Conservation (phyloP, 2,329 filamentous ascomycete species). For the Beauveria scarabaeidicola region DNA sequence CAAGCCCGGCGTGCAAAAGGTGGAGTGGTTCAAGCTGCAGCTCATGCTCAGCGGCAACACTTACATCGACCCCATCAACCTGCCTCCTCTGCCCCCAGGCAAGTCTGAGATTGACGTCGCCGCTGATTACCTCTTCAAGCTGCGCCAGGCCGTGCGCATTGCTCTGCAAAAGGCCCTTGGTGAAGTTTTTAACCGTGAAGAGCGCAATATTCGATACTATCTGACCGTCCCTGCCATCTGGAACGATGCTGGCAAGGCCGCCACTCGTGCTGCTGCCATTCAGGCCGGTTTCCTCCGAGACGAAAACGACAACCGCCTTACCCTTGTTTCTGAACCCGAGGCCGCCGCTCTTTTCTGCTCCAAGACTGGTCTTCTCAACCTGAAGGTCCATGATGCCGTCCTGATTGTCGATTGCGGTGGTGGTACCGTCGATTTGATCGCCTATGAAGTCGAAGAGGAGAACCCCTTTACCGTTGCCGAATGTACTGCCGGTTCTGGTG, state of each 20-base stretch:
- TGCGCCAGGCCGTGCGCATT: conserved; percentile 92
- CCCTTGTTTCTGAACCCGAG: conserved; percentile 91
- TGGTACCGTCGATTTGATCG: conserved; percentile 97
- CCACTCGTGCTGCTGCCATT: conserved; percentile 89
- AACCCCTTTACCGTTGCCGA: conserved; percentile 94
- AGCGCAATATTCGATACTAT: conserved; percentile 96
- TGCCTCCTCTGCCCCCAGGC: conserved; percentile 90
- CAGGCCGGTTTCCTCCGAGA: conserved; percentile 94
- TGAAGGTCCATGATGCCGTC: conserved; percentile 98
- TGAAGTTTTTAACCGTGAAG: conserved; percentile 95
- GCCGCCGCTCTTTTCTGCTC: conserved; percentile 96
- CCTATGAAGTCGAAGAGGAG: conserved; percentile 97
- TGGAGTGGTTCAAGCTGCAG: conserved; percentile 99
- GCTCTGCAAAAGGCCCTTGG: conserved; percentile 93
- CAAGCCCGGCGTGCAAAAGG: conserved; percentile 95
- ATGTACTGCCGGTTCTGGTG: conserved; percentile 93
- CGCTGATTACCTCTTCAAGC: conserved; percentile 98
- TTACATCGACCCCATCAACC: conserved; percentile 98
- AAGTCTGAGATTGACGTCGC: conserved; percentile 99
- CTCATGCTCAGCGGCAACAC: conserved; percentile 98
- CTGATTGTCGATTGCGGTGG: conserved; percentile 97
- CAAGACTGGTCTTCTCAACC: conserved; percentile 88
- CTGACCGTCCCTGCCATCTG: conserved; percentile 98
- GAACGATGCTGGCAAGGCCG: conserved; percentile 98
- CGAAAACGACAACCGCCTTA: conserved; percentile 94